These are phyloP conservation scores for Myriosclerotinia duriaeana DNA, from an alignment of 2,329 filamentous ascomycete species.

Conservation along the genomic window DNA sequence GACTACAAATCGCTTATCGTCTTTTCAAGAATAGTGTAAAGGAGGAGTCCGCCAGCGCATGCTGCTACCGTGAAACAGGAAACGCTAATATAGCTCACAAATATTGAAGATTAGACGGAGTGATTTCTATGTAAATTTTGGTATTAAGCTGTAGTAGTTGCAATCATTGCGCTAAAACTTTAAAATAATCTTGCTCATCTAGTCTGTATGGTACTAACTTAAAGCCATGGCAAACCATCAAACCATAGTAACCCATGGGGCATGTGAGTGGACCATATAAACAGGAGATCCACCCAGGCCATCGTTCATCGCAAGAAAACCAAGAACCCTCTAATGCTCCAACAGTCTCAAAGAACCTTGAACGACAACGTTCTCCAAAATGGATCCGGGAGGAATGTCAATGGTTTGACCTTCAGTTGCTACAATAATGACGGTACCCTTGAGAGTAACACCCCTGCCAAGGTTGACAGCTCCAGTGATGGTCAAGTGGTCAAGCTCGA, in stretches of 20 bases:
- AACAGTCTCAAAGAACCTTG: constrained; percentile 85
- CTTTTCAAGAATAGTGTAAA: background rate
- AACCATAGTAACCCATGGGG: constrained; percentile 1
- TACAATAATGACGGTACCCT: constrained; percentile 98
- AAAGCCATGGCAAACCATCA: constrained; percentile 23
- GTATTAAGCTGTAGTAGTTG: constrained; percentile 14
- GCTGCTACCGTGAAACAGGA: constrained; percentile 3
- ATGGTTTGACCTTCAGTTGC: constrained; percentile 97
- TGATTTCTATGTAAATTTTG: background rate
- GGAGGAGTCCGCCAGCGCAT: constrained; percentile 2
- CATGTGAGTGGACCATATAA: constrained; percentile 13
- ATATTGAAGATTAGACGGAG: background rate
- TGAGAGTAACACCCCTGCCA: constrained; percentile 89
- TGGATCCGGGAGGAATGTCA: constrained; percentile 92
- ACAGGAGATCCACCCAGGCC: constrained; percentile 21
- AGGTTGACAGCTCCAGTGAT: constrained; percentile 98
- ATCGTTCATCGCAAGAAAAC: constrained; percentile 17
- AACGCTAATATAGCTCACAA: background rate
- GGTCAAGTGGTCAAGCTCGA: constrained; percentile 91
- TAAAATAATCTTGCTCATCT: constrained; percentile 16
- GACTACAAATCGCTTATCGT: background rate
- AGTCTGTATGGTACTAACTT: constrained; percentile 20
- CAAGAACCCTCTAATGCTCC: constrained; percentile 54
- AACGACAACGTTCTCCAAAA: constrained; percentile 98
- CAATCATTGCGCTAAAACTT: constrained; percentile 7